Conservation (phyloP, 208 protist species). For the Crithidia fasciculata region DNA sequence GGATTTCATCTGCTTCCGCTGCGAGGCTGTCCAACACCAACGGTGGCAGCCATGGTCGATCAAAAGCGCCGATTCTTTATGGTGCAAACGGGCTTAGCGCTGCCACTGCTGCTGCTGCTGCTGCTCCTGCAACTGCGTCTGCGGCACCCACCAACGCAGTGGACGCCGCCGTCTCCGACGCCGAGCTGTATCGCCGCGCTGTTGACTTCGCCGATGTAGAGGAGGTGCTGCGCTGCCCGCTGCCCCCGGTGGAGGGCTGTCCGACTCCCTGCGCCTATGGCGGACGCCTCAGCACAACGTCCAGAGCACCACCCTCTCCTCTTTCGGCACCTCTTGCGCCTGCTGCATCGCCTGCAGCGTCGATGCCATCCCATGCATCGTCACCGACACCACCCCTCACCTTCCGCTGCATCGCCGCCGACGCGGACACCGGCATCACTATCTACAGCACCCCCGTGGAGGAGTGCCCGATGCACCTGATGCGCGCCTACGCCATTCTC, state of each 20-base stretch:
- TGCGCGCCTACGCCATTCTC: slow-evolving; percentile 69
- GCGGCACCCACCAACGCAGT: neutral
- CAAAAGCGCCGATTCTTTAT: too few relatives aligned
- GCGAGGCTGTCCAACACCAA: too few relatives aligned
- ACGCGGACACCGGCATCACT: slow-evolving; percentile 43
- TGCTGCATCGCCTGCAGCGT: neutral
- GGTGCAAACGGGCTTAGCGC: too few relatives aligned
- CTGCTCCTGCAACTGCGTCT: too few relatives aligned
- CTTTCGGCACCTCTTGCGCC: too few relatives aligned
- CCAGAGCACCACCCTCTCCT: too few relatives aligned
- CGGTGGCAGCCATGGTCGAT: too few relatives aligned
- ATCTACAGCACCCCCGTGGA: slow-evolving; percentile 69
- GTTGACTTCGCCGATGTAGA: slow-evolving; percentile 61
- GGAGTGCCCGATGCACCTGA: slow-evolving; percentile 71
- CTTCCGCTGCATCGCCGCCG: slow-evolving; percentile 57
- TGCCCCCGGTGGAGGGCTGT: slow-evolving; percentile 31
- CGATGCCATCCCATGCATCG: neutral
- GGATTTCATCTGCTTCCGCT: too few relatives aligned
- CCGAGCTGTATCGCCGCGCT: slow-evolving; percentile 44
- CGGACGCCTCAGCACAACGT: neutral
- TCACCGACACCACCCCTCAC: slow-evolving; percentile 13
- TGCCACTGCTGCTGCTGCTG: too few relatives aligned
- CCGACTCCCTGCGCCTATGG: slow-evolving; percentile 24
- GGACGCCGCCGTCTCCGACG: slow-evolving; percentile 30
- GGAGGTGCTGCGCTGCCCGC: slow-evolving; percentile 43